Evolutionary conservation across 2,329 filamentous ascomycete genomes (phyloP).

Genomic region (Fusarium sp.): DNA sequence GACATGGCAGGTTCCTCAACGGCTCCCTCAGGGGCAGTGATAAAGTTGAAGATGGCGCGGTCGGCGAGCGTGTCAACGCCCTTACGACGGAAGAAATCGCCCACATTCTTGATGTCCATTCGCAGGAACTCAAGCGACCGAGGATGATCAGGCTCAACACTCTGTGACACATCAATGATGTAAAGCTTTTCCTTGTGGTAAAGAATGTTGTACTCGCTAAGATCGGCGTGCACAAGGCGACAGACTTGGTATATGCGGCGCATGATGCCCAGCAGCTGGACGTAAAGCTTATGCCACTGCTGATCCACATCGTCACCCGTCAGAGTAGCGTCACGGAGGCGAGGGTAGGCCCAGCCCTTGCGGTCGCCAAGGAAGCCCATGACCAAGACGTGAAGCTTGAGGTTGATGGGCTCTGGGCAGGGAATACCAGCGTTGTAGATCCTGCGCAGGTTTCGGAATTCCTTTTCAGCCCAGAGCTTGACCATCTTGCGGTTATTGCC

Average conservation of each 20-base stretch:
- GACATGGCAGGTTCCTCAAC: conserved; percentile 68
- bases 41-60: conserved; percentile 81
- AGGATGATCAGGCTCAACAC: conserved; percentile 95
- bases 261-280: conserved; percentile 88
- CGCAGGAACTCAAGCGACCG: conserved; percentile 90
- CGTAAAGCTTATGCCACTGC: conserved; percentile 80
- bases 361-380: conserved; percentile 93
- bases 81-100: conserved; percentile 88
- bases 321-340: conserved; percentile 85
- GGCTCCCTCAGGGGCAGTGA: conserved; percentile 68
- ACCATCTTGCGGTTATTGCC: conserved; percentile 97
- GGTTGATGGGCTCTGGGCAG: conserved; percentile 85
- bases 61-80: conserved; percentile 83
- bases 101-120: conserved; percentile 98
- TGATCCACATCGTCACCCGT: conserved; percentile 70
- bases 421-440: conserved; percentile 85
- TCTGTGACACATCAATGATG: conserved; percentile 97
- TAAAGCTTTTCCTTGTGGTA: conserved; percentile 84
- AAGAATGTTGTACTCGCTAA: conserved; percentile 97
- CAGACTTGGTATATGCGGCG: conserved; percentile 92
- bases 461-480: conserved; percentile 98
- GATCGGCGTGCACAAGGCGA: conserved; percentile 89
- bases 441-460: conserved; percentile 90
- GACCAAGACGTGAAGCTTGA: conserved; percentile 92
- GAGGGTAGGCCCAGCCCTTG: conserved; percentile 86